Evolutionary conservation across 2,329 filamentous ascomycete species (phyloP).

Genomic region (Hymenoscyphus albidus): DNA sequence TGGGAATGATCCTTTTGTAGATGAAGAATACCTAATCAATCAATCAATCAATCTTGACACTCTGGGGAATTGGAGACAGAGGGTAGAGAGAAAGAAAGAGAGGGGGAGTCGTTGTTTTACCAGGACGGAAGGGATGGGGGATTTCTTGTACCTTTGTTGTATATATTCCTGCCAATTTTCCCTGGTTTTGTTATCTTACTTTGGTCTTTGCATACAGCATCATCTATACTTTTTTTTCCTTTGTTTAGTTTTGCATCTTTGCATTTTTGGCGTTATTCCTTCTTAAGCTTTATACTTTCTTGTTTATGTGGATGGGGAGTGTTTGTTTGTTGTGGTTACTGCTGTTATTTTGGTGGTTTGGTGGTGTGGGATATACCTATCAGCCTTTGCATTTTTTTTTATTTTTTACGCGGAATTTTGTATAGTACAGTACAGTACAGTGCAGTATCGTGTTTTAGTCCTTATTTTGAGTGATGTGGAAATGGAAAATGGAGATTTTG

Average conservation of each 20-base stretch:
- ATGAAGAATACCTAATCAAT: no score
- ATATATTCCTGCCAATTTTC: not conserved
- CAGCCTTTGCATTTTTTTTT: no score
- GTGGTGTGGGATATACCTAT: no score
- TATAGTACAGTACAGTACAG: no score
- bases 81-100: not conserved
- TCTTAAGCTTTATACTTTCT: not conserved
- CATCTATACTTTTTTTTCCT: not conserved
- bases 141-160: not conserved
- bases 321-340: no score
- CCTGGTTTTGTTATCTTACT: not conserved
- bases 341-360: no score
- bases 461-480: no score
- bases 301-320: not conserved
- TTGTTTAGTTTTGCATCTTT: not conserved
- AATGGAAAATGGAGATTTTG: no score
- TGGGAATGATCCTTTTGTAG: conserved; percentile 52
- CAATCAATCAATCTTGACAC: conserved; percentile 20
- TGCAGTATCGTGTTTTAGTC: no score
- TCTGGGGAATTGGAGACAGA: no score
- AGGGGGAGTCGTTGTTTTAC: not conserved
- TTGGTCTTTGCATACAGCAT: not conserved
- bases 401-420: no score
- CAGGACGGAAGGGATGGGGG: not conserved
- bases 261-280: not conserved